Base-by-base conservation (phyloP, 805 yeast species). In the Candida ascalaphidarum region DNA sequence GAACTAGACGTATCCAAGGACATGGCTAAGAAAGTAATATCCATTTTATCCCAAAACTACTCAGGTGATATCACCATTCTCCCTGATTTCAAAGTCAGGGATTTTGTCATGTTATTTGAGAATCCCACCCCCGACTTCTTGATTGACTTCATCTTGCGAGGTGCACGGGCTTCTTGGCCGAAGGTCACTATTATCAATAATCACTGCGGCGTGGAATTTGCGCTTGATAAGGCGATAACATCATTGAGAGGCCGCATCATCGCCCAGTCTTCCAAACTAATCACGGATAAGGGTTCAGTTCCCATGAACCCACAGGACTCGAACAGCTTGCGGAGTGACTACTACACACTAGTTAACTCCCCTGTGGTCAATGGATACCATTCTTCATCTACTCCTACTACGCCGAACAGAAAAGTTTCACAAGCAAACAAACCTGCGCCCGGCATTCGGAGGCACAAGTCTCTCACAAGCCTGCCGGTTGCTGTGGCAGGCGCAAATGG, bases 141-240 rank as follows among this genome's bases (percentile, higher is more conserved):
- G 24, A 51, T 77, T 25, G 80, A 78, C 32, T 72, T 82, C 33
- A 70, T 80, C 2, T 65, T 76, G 22, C 68, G 94, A 36, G 98
- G 97, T 1, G 92, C 95, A 1, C 61, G 83, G 32, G 89, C 96
- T 0, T 79, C 96, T 0, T 89, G 97, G 96, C 95, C 96, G 0
- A 83, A 84, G 45, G 53, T 92, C 4, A 74, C 95, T 2, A 67
- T 88, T 24, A 84, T 89, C 26, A 70, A 78, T 40, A 89, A 92
- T 50, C 95, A 85, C 46, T 86, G 96, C 53, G 77, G 92, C 0
- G 74, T 86, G 18, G 98, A 89, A 46, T 79, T 89, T 51, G 81
- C 86, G 0, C 59, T 89, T 22, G 97, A 89, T 51, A 70, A 68
- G 33, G 81, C 92, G 7, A 85, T 92, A 7, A 65, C 77, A n/a